Evolutionary conservation across 2,329 filamentous ascomycete species (phyloP), one percentile per base, ranked within the genome.

Genomic region (Myriosclerotinia curreyana): DNA sequence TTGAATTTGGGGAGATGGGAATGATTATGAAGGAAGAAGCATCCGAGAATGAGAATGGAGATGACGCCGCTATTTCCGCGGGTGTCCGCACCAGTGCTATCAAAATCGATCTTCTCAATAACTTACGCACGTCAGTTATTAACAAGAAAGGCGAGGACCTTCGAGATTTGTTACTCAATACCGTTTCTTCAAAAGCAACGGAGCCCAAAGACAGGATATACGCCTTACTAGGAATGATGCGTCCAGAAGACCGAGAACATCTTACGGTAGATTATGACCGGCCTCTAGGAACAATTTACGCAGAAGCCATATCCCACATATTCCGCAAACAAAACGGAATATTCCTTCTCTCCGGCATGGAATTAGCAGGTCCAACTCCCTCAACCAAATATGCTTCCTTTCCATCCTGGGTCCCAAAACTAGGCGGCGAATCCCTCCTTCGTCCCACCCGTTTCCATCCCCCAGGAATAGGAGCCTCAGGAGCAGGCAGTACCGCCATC

Each of bases 131-230:
- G 20, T 20, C 51, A 53, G 34, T 53, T 38, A 17, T 6, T 25
- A 36, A 40, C 25, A 53, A 38, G 25, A 15, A 53, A 20, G 51
- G 51, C 36, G 34, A 53, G 38, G 14, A 53, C 1, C 51, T 53
- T 6, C 34, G 14, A 20, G 34, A 20, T 25, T 2, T 53, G 2
- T 40, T 40, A 53, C 51, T 38, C 34, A 53, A 53, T 14, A 53
- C n/a, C n/a, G n/a, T 53, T 53, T 25, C n/a, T 38, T 53, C 34
- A 8, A 53, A 53, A 17, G 51, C 51, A 40, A 53, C 51, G 17
- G 51, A 53, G 6, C 34, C 3, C 1, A 53, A 25, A 40, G 51
- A 53, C 22, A 53, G 34, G 7, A 38, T 40, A 53, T 53, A 53
- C 34, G 51, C 12, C 36, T 38, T 53, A 53, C 20, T 53, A 25